These are phyloP conservation scores for Adansonia grandidieri DNA, from an alignment of 441 rosid genomes.

Conservation along the genomic window DNA sequence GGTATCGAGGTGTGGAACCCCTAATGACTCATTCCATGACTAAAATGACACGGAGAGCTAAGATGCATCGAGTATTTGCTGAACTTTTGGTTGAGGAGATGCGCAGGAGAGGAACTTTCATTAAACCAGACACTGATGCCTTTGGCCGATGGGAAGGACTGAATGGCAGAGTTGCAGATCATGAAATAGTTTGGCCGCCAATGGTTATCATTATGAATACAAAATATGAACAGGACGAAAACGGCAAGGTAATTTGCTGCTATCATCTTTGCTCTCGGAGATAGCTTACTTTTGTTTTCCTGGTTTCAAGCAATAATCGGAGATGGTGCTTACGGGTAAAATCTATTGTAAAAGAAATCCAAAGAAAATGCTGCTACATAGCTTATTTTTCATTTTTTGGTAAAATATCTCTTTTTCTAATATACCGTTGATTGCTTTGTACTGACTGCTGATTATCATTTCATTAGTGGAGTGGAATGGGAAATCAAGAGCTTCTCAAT, in stretches of 20 bases:
- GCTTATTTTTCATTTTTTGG: not conserved
- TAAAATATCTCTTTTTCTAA: not conserved
- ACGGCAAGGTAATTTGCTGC: conserved; percentile 41
- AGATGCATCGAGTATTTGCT: conserved; percentile 45
- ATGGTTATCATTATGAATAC: conserved; percentile 56
- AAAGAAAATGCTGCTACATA: not conserved
- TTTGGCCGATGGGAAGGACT: conserved; percentile 56
- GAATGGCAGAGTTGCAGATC: conserved; percentile 39
- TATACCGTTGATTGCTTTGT: conserved; percentile 13
- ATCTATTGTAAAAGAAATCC: not conserved
- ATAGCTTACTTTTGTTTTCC: too few relatives aligned
- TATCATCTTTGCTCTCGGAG: conserved; percentile 1
- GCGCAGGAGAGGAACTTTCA: conserved; percentile 41
- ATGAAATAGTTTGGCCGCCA: conserved; percentile 56
- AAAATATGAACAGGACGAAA: conserved; percentile 45
- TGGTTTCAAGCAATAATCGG: not conserved
- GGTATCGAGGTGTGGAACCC: conserved; percentile 53
- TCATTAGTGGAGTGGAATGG: conserved; percentile 57
- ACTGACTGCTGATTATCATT: not conserved
- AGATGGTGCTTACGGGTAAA: not conserved
- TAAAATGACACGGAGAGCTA: conserved; percentile 42
- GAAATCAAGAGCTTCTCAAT: conserved; percentile 52
- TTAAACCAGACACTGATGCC: conserved; percentile 41
- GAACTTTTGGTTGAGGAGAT: conserved; percentile 48
- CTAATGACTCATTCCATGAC: conserved; percentile 51